A percentile compares a stretch with the other conserved stretches of the same genome.
phyloP scores from a whole-genome alignment of 23 red algal species.

The Agarophyton chilense region DNA sequence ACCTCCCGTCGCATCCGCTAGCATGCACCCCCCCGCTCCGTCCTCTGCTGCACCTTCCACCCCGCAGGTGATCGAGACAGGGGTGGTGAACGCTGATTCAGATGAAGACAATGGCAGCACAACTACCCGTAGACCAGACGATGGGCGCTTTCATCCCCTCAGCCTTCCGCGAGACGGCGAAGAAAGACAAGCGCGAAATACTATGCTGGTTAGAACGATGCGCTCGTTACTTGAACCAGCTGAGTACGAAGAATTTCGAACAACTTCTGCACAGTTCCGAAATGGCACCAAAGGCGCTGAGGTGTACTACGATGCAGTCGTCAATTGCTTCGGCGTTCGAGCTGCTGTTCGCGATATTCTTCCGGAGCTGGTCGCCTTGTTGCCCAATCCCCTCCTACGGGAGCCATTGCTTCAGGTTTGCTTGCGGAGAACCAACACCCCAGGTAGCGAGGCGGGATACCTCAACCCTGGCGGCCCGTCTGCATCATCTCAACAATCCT shows the following conservation, averaged over 20 bases:
- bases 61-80: background rate
- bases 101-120: background rate
- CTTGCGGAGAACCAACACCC: constrained; percentile 49
- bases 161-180: constrained; percentile 44
- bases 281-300: constrained; percentile 25
- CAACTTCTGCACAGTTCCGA: constrained; percentile 60
- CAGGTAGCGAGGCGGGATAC: background rate
- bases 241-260: constrained; percentile 61
- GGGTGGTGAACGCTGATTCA: background rate
- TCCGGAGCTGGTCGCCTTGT: constrained; percentile 65
- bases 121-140: constrained; percentile 37
- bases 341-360: constrained; percentile 65
- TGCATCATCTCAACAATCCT: background rate
- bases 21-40: background rate
- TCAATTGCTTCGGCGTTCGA: constrained; percentile 62
- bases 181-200: constrained; percentile 54
- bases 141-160: constrained; percentile 49
- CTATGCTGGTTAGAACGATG: constrained; percentile 54
- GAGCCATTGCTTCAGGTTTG: constrained; percentile 50
- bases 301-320: constrained; percentile 61
- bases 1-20: background rate
- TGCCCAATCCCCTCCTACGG: constrained; percentile 45
- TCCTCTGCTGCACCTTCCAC: background rate
- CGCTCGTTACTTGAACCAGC: constrained; percentile 59
- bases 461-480: background rate